A percentile compares a stretch with the other conserved stretches of the same genome.
phyloP scores from a whole-genome alignment of 2,329 filamentous ascomycete species.

The Shiraia sp. region DNA sequence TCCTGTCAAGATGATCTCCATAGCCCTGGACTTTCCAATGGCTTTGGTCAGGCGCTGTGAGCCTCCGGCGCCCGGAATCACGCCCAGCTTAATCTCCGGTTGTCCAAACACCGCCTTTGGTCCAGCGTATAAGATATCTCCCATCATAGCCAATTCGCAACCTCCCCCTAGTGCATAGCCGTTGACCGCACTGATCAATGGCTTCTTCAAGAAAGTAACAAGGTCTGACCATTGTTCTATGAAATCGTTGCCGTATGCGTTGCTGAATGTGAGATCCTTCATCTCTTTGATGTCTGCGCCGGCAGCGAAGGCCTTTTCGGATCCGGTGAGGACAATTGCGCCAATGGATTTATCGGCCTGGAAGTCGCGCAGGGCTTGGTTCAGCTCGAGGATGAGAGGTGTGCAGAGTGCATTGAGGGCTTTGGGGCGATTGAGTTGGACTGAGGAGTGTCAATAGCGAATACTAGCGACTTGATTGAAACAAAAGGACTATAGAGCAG shows the following conservation, averaged over 20 bases:
- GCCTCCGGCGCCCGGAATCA: slow-evolving; percentile 89
- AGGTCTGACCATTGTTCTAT: slow-evolving; percentile 94
- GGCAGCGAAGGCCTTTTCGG: slow-evolving; percentile 74
- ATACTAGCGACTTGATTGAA: neutral
- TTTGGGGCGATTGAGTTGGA: slow-evolving; percentile 92
- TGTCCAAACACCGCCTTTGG: slow-evolving; percentile 88
- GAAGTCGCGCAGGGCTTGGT: slow-evolving; percentile 42
- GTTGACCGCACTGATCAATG: slow-evolving; percentile 90
- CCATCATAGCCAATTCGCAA: slow-evolving; percentile 97
- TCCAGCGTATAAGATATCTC: slow-evolving; percentile 90
- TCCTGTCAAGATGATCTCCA: slow-evolving; percentile 53
- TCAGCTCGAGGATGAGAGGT: slow-evolving; percentile 85
- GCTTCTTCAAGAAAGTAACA: slow-evolving; percentile 84
- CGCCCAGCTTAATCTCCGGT: slow-evolving; percentile 94
- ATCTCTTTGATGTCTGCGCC: slow-evolving; percentile 99
- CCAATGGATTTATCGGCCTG: slow-evolving; percentile 37
- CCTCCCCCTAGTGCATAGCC: slow-evolving; percentile 94
- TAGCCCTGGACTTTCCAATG: slow-evolving; percentile 51
- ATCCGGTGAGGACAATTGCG: slow-evolving; percentile 75
- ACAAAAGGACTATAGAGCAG: neutral
- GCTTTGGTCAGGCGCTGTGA: slow-evolving; percentile 83
- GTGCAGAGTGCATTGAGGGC: slow-evolving; percentile 92
- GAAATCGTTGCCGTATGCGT: slow-evolving; percentile 87
- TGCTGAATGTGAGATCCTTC: slow-evolving; percentile 85
- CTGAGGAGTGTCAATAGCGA: slow-evolving; percentile 55